Percentiles rank a stretch among this genome's conserved stretches.
Evolutionary conservation across 345 rosid genomes (phyloP).

Genomic region (Eucalyptus camaldulensis): DNA sequence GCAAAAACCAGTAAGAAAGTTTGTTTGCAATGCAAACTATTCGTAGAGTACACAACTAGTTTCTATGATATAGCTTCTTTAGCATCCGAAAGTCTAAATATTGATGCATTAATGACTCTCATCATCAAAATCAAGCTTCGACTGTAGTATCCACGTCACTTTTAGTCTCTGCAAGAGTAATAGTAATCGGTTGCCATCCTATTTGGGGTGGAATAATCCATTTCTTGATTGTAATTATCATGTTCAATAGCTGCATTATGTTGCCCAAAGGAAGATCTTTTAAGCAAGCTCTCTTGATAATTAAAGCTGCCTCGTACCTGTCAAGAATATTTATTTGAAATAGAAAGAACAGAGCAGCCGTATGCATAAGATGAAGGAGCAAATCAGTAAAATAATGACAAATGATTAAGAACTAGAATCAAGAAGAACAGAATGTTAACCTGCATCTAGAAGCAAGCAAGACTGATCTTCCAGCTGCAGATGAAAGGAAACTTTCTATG

Average conservation of each 20-base stretch:
- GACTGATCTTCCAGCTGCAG: slow-evolving; percentile 40
- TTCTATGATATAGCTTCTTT: background rate
- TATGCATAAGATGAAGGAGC: background rate
- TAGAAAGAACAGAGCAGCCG: background rate
- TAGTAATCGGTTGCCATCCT: slow-evolving; percentile 73
- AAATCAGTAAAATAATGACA: background rate
- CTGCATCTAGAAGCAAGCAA: slow-evolving; percentile 57
- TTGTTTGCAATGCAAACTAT: background rate
- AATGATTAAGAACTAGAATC: background rate
- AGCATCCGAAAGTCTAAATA: background rate
- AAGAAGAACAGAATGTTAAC: slow-evolving; percentile 11
- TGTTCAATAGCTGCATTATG: slow-evolving; percentile 54
- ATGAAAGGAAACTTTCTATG: slow-evolving; percentile 38
- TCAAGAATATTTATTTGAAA: background rate
- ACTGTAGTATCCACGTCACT: background rate
- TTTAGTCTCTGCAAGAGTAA: slow-evolving; percentile 29
- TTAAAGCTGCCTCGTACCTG: slow-evolving; percentile 78
- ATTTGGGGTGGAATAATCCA: slow-evolving; percentile 59
- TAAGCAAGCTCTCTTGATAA: slow-evolving; percentile 46
- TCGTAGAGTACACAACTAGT: background rate
- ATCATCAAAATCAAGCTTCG: background rate
- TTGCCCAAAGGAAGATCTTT: slow-evolving; percentile 53
- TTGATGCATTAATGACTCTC: background rate
- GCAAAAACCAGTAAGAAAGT: background rate
- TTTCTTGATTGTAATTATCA: slow-evolving; percentile 37